These are phyloP conservation scores for Calonectria fujianensis DNA, from an alignment of 2,329 filamentous ascomycete genomes.

Conservation along the genomic window DNA sequence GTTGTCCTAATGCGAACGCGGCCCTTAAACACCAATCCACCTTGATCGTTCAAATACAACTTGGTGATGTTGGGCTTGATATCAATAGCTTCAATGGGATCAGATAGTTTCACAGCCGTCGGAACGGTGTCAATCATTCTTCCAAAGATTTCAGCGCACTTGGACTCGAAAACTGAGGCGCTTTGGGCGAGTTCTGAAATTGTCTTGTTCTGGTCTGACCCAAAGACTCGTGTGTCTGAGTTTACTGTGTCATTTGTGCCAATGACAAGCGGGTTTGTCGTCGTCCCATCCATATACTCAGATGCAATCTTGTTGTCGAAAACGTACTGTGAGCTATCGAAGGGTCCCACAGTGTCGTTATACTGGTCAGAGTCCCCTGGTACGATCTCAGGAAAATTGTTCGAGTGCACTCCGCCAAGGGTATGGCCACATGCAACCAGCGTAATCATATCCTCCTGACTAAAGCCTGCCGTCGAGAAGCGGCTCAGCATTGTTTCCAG, in stretches of 20 bases:
- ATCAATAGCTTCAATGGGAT: constrained; percentile 54
- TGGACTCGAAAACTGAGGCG: constrained; percentile 60
- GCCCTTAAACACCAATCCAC: constrained; percentile 51
- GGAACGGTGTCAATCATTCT: constrained; percentile 63
- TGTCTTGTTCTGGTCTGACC: constrained; percentile 65
- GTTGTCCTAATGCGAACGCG: constrained; percentile 52
- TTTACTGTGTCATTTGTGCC: constrained; percentile 60
- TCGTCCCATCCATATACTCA: constrained; percentile 65
- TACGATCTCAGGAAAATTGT: constrained; percentile 64
- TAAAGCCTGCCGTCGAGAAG: constrained; percentile 59
- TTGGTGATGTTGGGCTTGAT: constrained; percentile 58
- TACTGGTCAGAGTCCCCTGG: constrained; percentile 20
- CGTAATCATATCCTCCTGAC: constrained; percentile 59
- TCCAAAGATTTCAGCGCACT: constrained; percentile 56
- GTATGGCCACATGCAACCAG: constrained; percentile 62
- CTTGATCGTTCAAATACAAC: constrained; percentile 54
- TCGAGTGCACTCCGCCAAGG: constrained; percentile 66
- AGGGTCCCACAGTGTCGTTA: constrained; percentile 56
- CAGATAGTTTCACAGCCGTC: constrained; percentile 53
- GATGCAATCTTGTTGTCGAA: constrained; percentile 67
- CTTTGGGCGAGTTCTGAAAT: constrained; percentile 62
- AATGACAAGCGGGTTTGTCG: constrained; percentile 65
- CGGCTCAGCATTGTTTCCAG: constrained; percentile 51
- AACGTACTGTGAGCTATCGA: constrained; percentile 60
- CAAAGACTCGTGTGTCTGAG: constrained; percentile 67